Evolutionary conservation across 208 protist genomes (phyloP), one percentile per base, ranked within the genome.

Genomic region (Trypanosoma melophagium): DNA sequence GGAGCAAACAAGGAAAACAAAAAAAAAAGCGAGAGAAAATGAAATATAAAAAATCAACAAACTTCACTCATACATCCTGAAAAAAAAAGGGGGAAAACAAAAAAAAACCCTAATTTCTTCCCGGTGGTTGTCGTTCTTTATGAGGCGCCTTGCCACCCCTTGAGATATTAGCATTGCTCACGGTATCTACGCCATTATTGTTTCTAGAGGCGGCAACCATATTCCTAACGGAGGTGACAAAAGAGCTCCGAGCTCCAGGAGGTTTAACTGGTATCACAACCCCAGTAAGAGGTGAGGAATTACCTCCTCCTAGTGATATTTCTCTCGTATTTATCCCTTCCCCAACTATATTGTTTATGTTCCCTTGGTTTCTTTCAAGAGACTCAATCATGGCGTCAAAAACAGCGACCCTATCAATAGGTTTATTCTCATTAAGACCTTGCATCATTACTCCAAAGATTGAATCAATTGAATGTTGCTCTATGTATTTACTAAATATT

Each of bases 271-370:
- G 17, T 24, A 42, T 22, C 19, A 49, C 25, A 60, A 51, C 17
- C 0, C 16, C 50, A 21, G 50, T 14, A 45, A 66, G 22, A 31
- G 42, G 41, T 67, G 61, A 13, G 60, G 45, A 50, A 60, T 65
- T 25, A 60, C 65, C 45, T 44, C 76, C 60, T n/a, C n/a, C n/a
- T n/a, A n/a, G n/a, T n/a, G n/a, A n/a, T n/a, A n/a, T n/a, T n/a
- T n/a, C n/a, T n/a, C n/a, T n/a, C n/a, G n/a, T n/a, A n/a, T n/a
- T n/a, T n/a, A n/a, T n/a, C n/a, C n/a, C n/a, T n/a, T n/a, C n/a
- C n/a, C n/a, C n/a, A n/a, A n/a, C n/a, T n/a, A n/a, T n/a, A n/a
- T n/a, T n/a, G n/a, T n/a, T n/a, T n/a, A n/a, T n/a, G n/a, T n/a
- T n/a, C n/a, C n/a, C n/a, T n/a, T n/a, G n/a, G n/a, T n/a, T n/a